Evolutionary conservation across 1,139 yeast genomes (phyloP).

Genomic region (Taphrina wiesneri): DNA sequence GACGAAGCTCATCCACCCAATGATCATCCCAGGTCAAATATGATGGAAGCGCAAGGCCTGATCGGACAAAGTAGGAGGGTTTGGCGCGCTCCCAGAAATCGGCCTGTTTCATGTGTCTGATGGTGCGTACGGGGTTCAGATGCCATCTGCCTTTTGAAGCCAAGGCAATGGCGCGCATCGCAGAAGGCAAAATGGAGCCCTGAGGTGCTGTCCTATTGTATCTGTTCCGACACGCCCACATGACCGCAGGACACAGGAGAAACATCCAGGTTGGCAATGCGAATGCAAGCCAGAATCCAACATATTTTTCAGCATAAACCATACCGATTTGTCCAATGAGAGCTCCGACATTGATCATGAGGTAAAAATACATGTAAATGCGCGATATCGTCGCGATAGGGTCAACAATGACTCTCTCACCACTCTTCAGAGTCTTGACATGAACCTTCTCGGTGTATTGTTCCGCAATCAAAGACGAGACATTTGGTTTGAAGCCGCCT

Average conservation of each 20-base stretch:
- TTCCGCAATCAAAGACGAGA: conserved; percentile 77
- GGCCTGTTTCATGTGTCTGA: conserved; percentile 46
- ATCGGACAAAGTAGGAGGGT: conserved; percentile 15
- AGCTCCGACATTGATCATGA: conserved; percentile 80
- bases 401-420: conserved; percentile 69
- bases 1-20: conserved; percentile 63
- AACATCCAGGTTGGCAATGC: conserved; percentile 66
- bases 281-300: conserved; percentile 79
- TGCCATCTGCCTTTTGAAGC: conserved; percentile 35
- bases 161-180: conserved; percentile 50
- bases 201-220: conserved; percentile 64
- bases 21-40: conserved; percentile 54
- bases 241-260: conserved; percentile 59
- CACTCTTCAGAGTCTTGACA: conserved; percentile 60
- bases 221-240: conserved; percentile 57
- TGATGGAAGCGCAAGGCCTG: conserved; percentile 4
- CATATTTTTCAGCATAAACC: conserved; percentile 62
- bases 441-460: conserved; percentile 64
- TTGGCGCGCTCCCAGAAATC: conserved; percentile 50
- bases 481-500: conserved; percentile 79
- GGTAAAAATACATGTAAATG: conserved; percentile 69
- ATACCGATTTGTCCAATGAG: conserved; percentile 66
- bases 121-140: conserved; percentile 25
- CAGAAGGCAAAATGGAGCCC: conserved; percentile 61
- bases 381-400: conserved; percentile 71